Conservation (phyloP, 2,329 filamentous ascomycete species). For the Beauveria scarabaeidicola region DNA sequence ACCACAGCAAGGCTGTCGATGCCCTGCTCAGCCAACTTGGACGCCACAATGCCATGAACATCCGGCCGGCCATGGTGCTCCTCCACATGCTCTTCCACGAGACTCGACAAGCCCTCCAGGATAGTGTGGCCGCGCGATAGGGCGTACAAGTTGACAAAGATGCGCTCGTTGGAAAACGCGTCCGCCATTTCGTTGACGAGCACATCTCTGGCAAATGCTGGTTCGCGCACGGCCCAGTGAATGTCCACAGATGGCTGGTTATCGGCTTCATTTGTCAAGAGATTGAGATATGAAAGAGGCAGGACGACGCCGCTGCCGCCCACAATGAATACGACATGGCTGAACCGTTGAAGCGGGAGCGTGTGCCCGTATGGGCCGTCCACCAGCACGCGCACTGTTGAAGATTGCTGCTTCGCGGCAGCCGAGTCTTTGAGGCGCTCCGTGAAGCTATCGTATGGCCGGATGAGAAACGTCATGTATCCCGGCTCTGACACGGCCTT, state of each 20-base stretch:
- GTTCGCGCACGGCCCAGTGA: conserved; percentile 36
- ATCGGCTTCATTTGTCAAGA: conserved; percentile 15
- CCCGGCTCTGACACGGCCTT: neutral
- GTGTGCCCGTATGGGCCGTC: conserved; percentile 38
- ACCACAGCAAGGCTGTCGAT: conserved; percentile 30
- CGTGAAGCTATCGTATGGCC: conserved; percentile 38
- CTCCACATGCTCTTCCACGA: conserved; percentile 15
- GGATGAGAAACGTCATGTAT: conserved; percentile 34
- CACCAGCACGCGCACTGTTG: conserved; percentile 28
- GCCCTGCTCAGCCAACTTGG: conserved; percentile 16
- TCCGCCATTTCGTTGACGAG: conserved; percentile 25
- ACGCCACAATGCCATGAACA: conserved; percentile 23
- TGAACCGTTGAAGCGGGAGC: conserved; percentile 28
- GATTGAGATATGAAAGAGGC: conserved; percentile 29
- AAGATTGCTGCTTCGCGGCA: conserved; percentile 14
- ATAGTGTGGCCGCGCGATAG: conserved; percentile 18
- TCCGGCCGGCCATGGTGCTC: conserved; percentile 25
- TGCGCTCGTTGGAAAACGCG: conserved; percentile 19
- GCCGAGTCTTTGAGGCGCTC: conserved; percentile 26
- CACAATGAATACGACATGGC: conserved; percentile 33
- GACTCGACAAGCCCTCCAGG: conserved; percentile 12
- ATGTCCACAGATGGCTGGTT: conserved; percentile 18
- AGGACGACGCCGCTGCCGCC: conserved; percentile 38
- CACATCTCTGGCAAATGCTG: conserved; percentile 27
- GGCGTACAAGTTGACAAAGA: conserved; percentile 30